These are phyloP conservation scores for Phytopythium mirpurense DNA, from an alignment of 352 stramenopile species.

Conservation along the genomic window DNA sequence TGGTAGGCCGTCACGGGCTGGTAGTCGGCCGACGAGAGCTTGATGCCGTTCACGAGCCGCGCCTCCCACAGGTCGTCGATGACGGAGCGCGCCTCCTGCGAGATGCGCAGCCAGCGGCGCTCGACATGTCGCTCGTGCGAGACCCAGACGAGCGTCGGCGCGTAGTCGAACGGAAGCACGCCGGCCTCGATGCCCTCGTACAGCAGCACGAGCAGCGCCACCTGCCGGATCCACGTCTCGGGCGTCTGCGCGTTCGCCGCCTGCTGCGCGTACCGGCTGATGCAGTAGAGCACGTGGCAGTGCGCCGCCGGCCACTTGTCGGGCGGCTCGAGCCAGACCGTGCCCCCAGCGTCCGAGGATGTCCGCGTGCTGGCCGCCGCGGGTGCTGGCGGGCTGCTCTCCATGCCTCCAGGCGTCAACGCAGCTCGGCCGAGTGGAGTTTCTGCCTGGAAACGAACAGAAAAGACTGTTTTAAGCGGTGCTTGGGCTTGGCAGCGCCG, in stretches of 20 bases:
- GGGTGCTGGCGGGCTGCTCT: not conserved
- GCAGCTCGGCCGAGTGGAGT: not conserved
- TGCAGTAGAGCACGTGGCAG: slow-evolving; percentile 93
- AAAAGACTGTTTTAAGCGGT: too few species aligned
- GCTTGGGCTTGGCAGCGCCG: too few species aligned
- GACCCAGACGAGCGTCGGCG: slow-evolving; percentile 46
- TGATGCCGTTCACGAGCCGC: slow-evolving; percentile 56
- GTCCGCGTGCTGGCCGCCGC: not conserved
- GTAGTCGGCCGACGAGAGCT: slow-evolving; percentile 59
- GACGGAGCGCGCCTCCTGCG: slow-evolving; percentile 57
- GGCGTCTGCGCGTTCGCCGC: slow-evolving; percentile 74
- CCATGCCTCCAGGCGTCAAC: not conserved
- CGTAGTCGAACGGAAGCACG: slow-evolving; percentile 61
- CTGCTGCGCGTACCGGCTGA: slow-evolving; percentile 92
- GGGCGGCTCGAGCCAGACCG: slow-evolving; percentile 46
- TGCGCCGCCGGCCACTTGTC: slow-evolving; percentile 88
- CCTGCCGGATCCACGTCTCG: slow-evolving; percentile 93
- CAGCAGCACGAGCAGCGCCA: slow-evolving; percentile 90
- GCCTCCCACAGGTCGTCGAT: slow-evolving; percentile 59
- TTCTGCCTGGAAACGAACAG: too few species aligned
- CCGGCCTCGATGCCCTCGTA: slow-evolving; percentile 60
- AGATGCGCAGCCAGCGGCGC: slow-evolving; percentile 64
- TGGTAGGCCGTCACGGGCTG: slow-evolving; percentile 62
- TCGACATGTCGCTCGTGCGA: slow-evolving; percentile 42
- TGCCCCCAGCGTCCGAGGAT: slow-evolving; percentile 12